phyloP scores from a whole-genome alignment of 345 rosid species.

The Gossypium herbaceum region DNA sequence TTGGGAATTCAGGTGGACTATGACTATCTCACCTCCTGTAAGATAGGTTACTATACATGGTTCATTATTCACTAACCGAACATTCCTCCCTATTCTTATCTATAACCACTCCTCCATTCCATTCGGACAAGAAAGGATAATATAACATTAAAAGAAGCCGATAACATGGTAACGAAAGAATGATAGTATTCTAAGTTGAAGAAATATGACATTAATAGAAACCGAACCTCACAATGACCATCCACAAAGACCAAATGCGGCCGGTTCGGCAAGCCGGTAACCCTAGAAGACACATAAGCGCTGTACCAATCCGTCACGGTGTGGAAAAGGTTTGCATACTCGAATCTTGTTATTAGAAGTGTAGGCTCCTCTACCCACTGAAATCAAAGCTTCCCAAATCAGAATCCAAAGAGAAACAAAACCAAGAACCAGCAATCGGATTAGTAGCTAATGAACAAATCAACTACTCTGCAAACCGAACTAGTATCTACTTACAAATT shows the following conservation, averaged over 20 bases:
- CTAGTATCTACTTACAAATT: background rate
- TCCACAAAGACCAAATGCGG: conserved; percentile 83
- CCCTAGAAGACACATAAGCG: conserved; percentile 81
- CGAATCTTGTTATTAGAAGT: conserved; percentile 63
- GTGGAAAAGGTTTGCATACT: conserved; percentile 93
- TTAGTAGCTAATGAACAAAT: background rate
- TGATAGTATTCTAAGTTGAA: background rate
- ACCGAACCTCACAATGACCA: conserved; percentile 68
- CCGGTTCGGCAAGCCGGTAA: conserved; percentile 79
- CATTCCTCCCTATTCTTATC: background rate
- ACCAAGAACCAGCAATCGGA: conserved; percentile 5
- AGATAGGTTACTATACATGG: background rate
- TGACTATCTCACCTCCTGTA: too few relatives aligned
- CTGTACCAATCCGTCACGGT: conserved; percentile 96
- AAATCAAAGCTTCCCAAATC: conserved; percentile 26
- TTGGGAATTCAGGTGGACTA: too few relatives aligned
- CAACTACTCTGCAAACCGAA: background rate
- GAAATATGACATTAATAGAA: background rate
- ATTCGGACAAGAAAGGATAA: background rate
- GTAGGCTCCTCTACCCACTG: conserved; percentile 98
- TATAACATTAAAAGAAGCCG: too few relatives aligned
- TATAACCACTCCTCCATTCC: background rate
- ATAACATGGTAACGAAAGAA: background rate
- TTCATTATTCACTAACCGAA: background rate
- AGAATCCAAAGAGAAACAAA: conserved; percentile 15